phyloP scores from a whole-genome alignment of 768 basidiomycete genomes.

The Naganishia kalamii region DNA sequence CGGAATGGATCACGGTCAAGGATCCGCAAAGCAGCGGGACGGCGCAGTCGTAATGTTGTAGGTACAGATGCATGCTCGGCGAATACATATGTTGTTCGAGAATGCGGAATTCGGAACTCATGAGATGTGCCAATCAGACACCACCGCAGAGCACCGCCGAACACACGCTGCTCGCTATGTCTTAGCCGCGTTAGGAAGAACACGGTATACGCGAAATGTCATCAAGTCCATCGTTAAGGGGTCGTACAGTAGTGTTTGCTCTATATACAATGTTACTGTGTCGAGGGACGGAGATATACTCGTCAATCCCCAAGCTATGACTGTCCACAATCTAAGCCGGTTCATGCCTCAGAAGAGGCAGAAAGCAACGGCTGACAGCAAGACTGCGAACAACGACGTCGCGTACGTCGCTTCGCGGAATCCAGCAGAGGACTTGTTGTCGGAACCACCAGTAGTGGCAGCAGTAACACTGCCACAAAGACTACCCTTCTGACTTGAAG shows the following conservation, averaged over 20 bases:
- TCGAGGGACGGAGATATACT: not conserved
- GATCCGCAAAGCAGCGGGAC: not conserved
- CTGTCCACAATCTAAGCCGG: not conserved
- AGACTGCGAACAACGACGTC: not conserved
- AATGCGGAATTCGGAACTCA: no score
- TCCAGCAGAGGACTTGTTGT: constrained; percentile 2
- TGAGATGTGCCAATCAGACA: no score
- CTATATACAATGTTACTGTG: not conserved
- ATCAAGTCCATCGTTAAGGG: not conserved
- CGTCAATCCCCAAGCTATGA: not conserved
- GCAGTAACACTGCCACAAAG: constrained; percentile 8
- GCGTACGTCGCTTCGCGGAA: not conserved
- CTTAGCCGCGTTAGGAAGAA: no score
- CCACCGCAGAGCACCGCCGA: no score
- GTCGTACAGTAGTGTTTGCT: not conserved
- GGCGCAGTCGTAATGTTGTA: not conserved
- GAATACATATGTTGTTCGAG: not conserved
- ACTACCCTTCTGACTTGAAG: constrained; percentile 27
- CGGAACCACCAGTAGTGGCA: constrained; percentile 2
- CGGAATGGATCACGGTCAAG: constrained; percentile 6
- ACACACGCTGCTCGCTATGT: no score
- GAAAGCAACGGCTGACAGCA: not conserved
- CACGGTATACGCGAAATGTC: not conserved
- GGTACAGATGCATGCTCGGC: not conserved
- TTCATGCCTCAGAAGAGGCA: not conserved